These are phyloP conservation scores for Eimeria maxima DNA, from an alignment of 169 alveolate species.

Conservation along the genomic window DNA sequence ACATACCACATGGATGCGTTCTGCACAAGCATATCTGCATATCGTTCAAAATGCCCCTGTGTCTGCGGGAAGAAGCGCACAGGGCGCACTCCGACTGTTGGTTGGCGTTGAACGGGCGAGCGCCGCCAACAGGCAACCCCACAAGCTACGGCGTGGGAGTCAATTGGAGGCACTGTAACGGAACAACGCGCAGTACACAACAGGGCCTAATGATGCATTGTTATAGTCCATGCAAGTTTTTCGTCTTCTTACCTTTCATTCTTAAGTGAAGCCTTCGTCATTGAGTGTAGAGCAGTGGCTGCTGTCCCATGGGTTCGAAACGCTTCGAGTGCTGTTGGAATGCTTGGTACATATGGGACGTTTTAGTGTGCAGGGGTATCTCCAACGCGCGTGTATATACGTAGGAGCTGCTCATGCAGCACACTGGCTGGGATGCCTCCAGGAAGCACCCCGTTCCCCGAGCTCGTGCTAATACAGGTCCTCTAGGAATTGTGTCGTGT, in stretches of 20 bases:
- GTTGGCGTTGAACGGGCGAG: no score
- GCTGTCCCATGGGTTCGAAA: not conserved
- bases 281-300: not conserved
- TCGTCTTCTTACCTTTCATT: not conserved
- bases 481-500: not conserved
- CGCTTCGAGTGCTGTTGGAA: not conserved
- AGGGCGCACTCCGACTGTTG: no score
- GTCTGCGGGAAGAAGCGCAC: no score
- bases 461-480: not conserved
- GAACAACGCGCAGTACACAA: no score
- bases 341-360: not conserved
- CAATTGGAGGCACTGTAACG: no score
- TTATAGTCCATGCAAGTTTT: not conserved
- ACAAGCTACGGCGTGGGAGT: no score
- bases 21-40: no score
- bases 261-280: not conserved
- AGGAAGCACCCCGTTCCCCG: no score
- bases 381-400: not conserved
- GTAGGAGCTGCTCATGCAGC: not conserved
- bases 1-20: no score
- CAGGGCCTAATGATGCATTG: not conserved
- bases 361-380: not conserved
- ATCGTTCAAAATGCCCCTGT: no score
- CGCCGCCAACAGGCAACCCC: no score
- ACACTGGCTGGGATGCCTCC: no score